phyloP scores from a whole-genome alignment of 2,329 filamentous ascomycete genomes.

The Moelleriella libera region DNA sequence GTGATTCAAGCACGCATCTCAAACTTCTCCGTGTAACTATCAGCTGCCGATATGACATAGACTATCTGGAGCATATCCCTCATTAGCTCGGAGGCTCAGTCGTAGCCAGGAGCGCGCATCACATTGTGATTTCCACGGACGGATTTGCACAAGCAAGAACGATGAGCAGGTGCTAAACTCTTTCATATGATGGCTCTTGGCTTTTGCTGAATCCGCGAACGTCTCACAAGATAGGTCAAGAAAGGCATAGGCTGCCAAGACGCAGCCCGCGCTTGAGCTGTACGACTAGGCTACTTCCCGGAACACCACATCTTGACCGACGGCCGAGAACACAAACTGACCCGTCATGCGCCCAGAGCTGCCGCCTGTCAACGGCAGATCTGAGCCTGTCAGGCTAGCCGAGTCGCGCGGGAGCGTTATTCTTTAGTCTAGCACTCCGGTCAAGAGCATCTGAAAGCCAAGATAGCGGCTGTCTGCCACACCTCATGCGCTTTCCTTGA shows the following conservation, averaged over 20 bases:
- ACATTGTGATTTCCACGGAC: neutral
- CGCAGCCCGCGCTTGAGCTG: neutral
- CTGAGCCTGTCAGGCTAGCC: neutral
- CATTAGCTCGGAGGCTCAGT: constrained; percentile 1
- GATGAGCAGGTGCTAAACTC: neutral
- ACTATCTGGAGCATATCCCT: neutral
- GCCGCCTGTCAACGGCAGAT: neutral
- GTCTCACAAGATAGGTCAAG: neutral
- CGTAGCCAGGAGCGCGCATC: neutral
- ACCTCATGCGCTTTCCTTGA: neutral
- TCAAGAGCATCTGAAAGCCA: too few relatives aligned
- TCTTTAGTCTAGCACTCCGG: too few relatives aligned
- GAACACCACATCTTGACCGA: neutral
- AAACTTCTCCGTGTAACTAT: constrained; percentile 7
- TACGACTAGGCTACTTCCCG: neutral
- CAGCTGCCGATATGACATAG: constrained; percentile 1
- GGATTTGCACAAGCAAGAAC: neutral
- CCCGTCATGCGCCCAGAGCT: neutral
- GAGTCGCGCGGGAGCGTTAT: too few relatives aligned
- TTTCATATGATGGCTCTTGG: neutral
- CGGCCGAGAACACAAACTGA: neutral
- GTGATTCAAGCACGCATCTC: constrained; percentile 3
- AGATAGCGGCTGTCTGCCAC: too few relatives aligned
- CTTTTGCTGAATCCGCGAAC: neutral
- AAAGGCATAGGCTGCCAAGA: neutral